Percentiles rank a stretch among this genome's conserved stretches.
Conservation (phyloP, 257 asterid genomes). For the Fraxinus americana region DNA sequence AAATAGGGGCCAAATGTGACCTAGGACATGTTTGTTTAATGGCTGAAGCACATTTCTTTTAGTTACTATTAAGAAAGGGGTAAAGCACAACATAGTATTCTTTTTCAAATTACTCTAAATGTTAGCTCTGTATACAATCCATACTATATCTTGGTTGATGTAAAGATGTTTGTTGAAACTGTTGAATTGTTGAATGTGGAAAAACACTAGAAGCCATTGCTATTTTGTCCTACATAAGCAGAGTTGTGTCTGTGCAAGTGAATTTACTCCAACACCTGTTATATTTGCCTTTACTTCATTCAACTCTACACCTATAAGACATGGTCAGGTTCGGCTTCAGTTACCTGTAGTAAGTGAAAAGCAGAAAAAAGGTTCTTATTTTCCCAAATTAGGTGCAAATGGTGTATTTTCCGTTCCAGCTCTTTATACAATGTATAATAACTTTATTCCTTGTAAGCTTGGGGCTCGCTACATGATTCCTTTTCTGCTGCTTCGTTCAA, state of each 20-base stretch:
- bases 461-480: neutral
- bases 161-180: slow-evolving; percentile 7
- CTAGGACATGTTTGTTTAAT: neutral
- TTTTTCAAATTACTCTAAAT: neutral
- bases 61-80: neutral
- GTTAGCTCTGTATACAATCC: slow-evolving; percentile 12
- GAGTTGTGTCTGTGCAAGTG: neutral
- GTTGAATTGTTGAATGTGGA: slow-evolving; percentile 14
- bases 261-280: neutral
- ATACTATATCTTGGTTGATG: slow-evolving; percentile 11
- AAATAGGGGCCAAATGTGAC: neutral
- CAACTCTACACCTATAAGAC: slow-evolving; percentile 6
- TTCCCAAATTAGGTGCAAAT: slow-evolving; percentile 15
- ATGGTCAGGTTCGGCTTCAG: neutral
- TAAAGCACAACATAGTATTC: neutral
- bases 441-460: neutral
- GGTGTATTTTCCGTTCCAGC: slow-evolving; percentile 20
- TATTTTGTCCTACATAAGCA: slow-evolving; percentile 16
- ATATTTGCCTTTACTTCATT: slow-evolving; percentile 12
- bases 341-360: slow-evolving; percentile 8
- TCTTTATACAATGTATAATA: neutral
- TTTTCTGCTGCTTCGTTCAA: neutral
- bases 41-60: slow-evolving; percentile 14
- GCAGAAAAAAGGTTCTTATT: neutral
- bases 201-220: slow-evolving; percentile 15